A percentile compares a stretch with the other conserved stretches of the same genome.
phyloP scores from a whole-genome alignment of 169 alveolate species.

The Toxoplasma gondii region DNA sequence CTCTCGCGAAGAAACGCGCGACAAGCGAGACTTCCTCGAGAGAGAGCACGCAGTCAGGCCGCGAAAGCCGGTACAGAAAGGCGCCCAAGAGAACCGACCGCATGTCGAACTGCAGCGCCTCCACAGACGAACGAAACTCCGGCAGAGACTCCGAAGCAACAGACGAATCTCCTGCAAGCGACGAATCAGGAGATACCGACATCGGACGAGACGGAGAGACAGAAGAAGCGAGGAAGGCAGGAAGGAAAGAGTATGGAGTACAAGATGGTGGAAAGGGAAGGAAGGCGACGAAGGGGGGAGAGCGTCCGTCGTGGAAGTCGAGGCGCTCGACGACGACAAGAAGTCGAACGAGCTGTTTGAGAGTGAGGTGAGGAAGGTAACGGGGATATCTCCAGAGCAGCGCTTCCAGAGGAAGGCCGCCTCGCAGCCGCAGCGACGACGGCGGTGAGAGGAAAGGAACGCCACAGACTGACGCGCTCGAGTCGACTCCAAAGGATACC shows the following conservation, averaged over 20 bases:
- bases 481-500: too few species aligned
- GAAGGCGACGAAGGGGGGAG: background rate
- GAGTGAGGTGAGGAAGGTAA: background rate
- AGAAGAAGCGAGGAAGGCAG: background rate
- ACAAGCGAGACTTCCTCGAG: background rate
- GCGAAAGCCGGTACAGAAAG: background rate
- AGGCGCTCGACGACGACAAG: background rate
- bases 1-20: background rate
- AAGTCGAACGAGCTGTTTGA: background rate
- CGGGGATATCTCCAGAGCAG: constrained; percentile 7
- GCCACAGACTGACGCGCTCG: background rate
- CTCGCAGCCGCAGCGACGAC: background rate
- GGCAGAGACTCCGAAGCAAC: too few species aligned
- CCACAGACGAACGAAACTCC: background rate
- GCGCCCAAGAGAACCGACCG: background rate
- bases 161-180: background rate
- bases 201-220: background rate
- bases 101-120: background rate
- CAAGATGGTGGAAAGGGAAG: background rate
- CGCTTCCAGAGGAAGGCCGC: background rate
- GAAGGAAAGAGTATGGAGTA: background rate
- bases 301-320: constrained; percentile 17
- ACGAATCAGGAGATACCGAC: background rate
- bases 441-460: background rate
- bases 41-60: background rate